Evolutionary conservation across 441 rosid genomes (phyloP), one percentile per base, ranked within the genome.

Genomic region (Metrosideros polymorpha): DNA sequence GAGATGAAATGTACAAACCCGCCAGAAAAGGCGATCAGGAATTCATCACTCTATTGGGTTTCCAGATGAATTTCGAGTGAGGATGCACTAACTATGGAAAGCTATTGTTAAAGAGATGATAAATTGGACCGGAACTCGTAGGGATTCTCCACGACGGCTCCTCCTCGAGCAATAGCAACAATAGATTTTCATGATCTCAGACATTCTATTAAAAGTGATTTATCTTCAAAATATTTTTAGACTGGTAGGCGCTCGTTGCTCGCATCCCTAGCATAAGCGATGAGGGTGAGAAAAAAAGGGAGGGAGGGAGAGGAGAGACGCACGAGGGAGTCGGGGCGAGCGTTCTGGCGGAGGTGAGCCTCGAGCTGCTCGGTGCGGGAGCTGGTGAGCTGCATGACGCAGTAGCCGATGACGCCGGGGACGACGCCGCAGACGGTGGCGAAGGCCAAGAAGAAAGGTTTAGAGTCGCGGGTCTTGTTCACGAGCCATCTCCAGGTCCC

Each of bases 391-490:
- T 95, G 97, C 98, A 97, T 95, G 87, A 96, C 98, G 66, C 92
- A 90, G 85, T 95, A 97, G 84, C 99, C 99, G 55, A 97, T 90
- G 42, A 94, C 89, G 12, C 98, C 99, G 0, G 99, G 98, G 84
- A 97, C 92, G 79, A 97, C 98, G 82, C 98, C 98, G 87, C 99
- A 97, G 9, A 94, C 83, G 85, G 99, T 91, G 82, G 98, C 99
- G 89, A 97, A 96, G 17, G 95, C 89, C 55, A 95, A 89, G 93
- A 96, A 95, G 94, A 97, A 96, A 15, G 99, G 91, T 92, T 90
- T 97, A 0, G 98, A 96, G 76, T 95, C 99, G 82, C 96, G 87
- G 9, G 98, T 95, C 92, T 88, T 91, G 92, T 90, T 89, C 90
- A 93, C 99, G 32, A 97, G 35, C 98, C 99, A 95, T 89, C 97